These are phyloP conservation scores for Dothideomycetes sp. DNA, from an alignment of 2,329 filamentous ascomycete genomes.

Conservation along the genomic window DNA sequence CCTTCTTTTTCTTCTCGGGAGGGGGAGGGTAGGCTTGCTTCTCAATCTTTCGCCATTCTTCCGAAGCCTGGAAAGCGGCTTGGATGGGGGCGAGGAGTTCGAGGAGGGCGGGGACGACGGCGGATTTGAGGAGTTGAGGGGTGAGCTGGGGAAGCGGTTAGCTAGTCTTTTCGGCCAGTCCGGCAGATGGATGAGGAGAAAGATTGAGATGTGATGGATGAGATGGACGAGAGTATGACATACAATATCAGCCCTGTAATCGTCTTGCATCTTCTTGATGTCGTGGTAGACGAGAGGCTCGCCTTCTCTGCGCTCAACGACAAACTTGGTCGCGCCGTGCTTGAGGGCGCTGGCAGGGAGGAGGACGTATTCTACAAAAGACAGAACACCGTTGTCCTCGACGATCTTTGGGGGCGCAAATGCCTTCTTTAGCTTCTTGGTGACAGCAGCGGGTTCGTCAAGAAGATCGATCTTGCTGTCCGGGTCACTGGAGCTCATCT, in stretches of 20 bases:
- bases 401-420: slow-evolving; percentile 63
- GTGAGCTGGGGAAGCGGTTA: slow-evolving; percentile 44
- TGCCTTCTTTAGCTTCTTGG: slow-evolving; percentile 80
- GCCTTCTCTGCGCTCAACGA: slow-evolving; percentile 51
- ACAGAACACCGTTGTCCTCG: slow-evolving; percentile 77
- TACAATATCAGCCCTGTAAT: slow-evolving; percentile 45
- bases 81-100: slow-evolving; percentile 69
- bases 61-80: slow-evolving; percentile 54
- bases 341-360: slow-evolving; percentile 63
- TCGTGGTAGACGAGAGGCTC: slow-evolving; percentile 72
- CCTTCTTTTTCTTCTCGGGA: slow-evolving; percentile 48
- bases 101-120: slow-evolving; percentile 62
- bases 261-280: slow-evolving; percentile 63
- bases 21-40: slow-evolving; percentile 70
- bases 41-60: slow-evolving; percentile 72
- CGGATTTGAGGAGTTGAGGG: slow-evolving; percentile 81
- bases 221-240: too few species aligned
- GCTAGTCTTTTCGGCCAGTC: too few species aligned
- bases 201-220: too few species aligned
- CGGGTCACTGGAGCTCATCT: slow-evolving; percentile 62
- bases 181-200: too few species aligned
- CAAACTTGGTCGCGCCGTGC: slow-evolving; percentile 47
- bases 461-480: slow-evolving; percentile 92
- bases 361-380: slow-evolving; percentile 78
- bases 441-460: slow-evolving; percentile 61